These are phyloP conservation scores for Drechslerella coelobrocha DNA, from an alignment of 2,329 filamentous ascomycete genomes.

Conservation along the genomic window DNA sequence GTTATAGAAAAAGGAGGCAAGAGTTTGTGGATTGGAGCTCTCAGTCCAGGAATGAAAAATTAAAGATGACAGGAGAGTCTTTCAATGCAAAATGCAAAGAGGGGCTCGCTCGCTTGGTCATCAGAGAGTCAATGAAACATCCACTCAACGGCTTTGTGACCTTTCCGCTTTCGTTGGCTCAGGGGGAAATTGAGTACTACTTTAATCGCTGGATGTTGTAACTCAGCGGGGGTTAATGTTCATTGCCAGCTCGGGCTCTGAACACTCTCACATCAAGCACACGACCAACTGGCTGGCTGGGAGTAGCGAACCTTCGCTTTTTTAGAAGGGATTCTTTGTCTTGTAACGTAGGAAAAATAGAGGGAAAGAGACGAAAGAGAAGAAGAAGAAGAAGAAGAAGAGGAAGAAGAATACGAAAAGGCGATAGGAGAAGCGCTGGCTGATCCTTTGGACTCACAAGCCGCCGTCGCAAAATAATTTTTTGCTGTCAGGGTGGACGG, in stretches of 20 bases:
- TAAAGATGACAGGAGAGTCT: conserved; percentile 36
- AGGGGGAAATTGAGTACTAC: conserved; percentile 35
- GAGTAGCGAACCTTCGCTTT: too few relatives aligned
- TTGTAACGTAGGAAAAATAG: too few relatives aligned
- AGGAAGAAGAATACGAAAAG: too few relatives aligned
- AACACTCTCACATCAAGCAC: too few relatives aligned
- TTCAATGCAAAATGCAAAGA: conserved; percentile 21
- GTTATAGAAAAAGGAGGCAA: background rate
- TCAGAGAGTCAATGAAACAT: conserved; percentile 34
- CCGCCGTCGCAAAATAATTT: conserved; percentile 45
- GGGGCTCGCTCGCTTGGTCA: conserved; percentile 22
- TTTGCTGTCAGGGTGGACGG: conserved; percentile 18
- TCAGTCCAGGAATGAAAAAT: conserved; percentile 20
- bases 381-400: too few relatives aligned
- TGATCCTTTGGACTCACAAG: conserved; percentile 27
- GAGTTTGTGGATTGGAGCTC: background rate
- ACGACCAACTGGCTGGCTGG: background rate
- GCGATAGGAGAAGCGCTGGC: too few relatives aligned
- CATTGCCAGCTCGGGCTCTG: background rate
- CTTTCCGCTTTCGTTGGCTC: conserved; percentile 34
- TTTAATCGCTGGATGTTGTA: background rate
- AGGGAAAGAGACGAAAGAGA: too few relatives aligned
- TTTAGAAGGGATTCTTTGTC: too few relatives aligned
- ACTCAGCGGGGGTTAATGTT: background rate
- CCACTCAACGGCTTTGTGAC: conserved; percentile 43